Conservation (phyloP, 257 asterid species). For the Fraxinus pennsylvanica region DNA sequence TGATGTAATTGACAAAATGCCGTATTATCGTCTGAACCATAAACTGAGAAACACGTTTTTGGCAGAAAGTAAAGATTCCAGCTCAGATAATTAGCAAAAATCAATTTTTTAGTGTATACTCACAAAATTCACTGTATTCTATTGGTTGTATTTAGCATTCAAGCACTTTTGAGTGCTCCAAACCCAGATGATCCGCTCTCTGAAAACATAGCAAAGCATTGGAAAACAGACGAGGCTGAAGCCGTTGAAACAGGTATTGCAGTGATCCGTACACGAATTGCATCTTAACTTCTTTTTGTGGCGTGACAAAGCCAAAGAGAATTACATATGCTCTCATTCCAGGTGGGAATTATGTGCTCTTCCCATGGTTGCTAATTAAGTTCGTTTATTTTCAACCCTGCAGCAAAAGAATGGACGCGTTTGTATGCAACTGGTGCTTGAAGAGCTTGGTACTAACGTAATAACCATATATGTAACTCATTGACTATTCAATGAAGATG, state of each 20-base stretch:
- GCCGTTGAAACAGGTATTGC: conserved; percentile 68
- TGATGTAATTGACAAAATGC: neutral
- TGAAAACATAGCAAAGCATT: conserved; percentile 68
- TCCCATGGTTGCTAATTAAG: neutral
- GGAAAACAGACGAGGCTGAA: conserved; percentile 63
- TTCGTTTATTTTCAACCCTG: conserved; percentile 1
- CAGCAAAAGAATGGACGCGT: conserved; percentile 46
- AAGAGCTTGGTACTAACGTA: neutral
- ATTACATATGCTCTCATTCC: neutral
- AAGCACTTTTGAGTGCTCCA: conserved; percentile 72
- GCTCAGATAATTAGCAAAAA: neutral
- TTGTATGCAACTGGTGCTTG: conserved; percentile 43
- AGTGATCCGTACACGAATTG: neutral
- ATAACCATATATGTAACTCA: neutral
- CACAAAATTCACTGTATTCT: neutral
- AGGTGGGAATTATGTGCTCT: neutral
- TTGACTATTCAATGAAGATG: neutral
- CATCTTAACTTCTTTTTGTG: neutral
- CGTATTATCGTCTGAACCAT: neutral
- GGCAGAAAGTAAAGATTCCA: neutral
- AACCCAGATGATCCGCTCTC: conserved; percentile 73
- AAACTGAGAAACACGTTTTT: neutral
- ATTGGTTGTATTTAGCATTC: conserved; percentile 43
- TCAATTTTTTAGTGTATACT: neutral
- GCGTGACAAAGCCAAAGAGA: neutral